Evolutionary conservation across 2,329 filamentous ascomycete species (phyloP).

Genomic region (Ceratocystiopsis sp.): DNA sequence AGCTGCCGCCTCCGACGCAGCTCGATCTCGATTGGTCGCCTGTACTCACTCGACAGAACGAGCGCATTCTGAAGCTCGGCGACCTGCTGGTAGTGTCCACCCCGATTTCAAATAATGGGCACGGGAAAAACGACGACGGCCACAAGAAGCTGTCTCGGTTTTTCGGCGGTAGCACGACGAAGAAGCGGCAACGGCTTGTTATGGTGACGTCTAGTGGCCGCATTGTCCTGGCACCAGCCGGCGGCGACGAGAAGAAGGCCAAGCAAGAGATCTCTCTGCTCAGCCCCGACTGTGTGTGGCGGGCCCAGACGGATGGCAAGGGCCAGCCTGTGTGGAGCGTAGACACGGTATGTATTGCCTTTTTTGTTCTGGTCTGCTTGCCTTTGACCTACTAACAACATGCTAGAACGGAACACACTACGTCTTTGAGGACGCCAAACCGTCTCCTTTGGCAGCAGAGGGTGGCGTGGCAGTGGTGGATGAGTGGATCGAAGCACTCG

Average conservation of each 20-base stretch:
- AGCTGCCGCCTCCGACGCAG: conserved; percentile 89
- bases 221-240: conserved; percentile 76
- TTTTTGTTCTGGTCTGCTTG: neutral
- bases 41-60: conserved; percentile 76
- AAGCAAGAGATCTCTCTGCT: conserved; percentile 86
- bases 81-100: conserved; percentile 74
- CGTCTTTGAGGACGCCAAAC: conserved; percentile 85
- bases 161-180: conserved; percentile 78
- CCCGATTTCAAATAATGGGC: conserved; percentile 57
- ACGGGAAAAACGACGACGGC: conserved; percentile 48
- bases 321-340: conserved; percentile 78
- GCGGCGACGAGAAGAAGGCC: conserved; percentile 87
- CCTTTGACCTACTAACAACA: conserved; percentile 6
- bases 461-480: conserved; percentile 53
- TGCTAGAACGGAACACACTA: conserved; percentile 70
- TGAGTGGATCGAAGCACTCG: conserved; percentile 84
- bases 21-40: conserved; percentile 98
- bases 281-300: conserved; percentile 58
- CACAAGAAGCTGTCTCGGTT: conserved; percentile 88
- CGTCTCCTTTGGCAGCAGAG: conserved; percentile 40
- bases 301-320: conserved; percentile 68
- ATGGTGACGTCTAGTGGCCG: conserved; percentile 88
- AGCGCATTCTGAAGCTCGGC: conserved; percentile 85
- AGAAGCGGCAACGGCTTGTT: conserved; percentile 83
- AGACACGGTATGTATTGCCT: conserved; percentile 58